phyloP scores from a whole-genome alignment of 306 rosid species.

The Vicia villosa region DNA sequence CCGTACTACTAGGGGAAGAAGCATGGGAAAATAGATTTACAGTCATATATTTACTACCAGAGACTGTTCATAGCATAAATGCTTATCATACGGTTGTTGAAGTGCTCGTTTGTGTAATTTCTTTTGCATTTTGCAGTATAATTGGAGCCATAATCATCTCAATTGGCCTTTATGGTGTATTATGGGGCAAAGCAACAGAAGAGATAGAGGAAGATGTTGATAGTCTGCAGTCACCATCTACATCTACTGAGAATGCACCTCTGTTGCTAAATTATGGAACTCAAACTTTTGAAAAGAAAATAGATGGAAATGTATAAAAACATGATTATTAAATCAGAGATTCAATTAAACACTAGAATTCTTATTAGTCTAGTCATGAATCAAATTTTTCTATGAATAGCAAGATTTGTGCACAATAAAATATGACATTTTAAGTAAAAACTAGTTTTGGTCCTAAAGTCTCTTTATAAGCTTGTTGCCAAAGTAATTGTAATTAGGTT shows the following conservation, averaged over 20 bases:
- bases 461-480: no score
- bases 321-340: not conserved
- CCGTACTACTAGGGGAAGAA: no score
- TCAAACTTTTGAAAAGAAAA: slow-evolving; percentile 33
- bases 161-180: slow-evolving; percentile 74
- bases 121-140: slow-evolving; percentile 47
- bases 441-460: not conserved
- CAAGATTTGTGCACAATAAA: not conserved
- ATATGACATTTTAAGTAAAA: not conserved
- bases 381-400: not conserved
- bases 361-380: not conserved
- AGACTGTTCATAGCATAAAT: no score
- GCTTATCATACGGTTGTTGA: not conserved
- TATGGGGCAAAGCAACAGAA: slow-evolving; percentile 89
- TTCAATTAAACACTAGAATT: not conserved
- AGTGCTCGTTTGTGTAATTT: not conserved
- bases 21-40: no score
- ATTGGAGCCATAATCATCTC: slow-evolving; percentile 81
- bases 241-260: slow-evolving; percentile 58
- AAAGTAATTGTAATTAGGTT: no score
- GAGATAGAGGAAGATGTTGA: slow-evolving; percentile 43
- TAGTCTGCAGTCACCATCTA: slow-evolving; percentile 46
- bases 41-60: no score
- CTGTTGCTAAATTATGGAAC: slow-evolving; percentile 52
- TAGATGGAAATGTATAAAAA: slow-evolving; percentile 24